Percentiles rank a stretch among this genome's conserved stretches.
These are phyloP conservation scores for Globisporangium orthogonon DNA, from an alignment of 352 stramenopile species.

Conservation along the genomic window DNA sequence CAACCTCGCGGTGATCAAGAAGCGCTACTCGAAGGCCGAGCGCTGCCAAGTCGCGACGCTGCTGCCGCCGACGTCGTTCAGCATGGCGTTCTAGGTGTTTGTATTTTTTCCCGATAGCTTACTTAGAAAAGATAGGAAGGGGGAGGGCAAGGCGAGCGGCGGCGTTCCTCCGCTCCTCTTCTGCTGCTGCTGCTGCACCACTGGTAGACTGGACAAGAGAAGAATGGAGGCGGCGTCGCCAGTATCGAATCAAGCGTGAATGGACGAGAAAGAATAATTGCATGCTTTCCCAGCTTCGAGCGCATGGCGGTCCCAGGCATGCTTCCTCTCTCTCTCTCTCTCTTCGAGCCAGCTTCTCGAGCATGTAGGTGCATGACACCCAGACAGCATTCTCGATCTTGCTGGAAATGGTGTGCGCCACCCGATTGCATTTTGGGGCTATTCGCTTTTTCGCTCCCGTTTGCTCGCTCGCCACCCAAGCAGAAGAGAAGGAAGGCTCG, in stretches of 20 bases:
- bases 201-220: neutral
- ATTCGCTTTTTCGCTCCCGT: neutral
- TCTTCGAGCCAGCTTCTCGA: too few relatives aligned
- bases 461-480: too few relatives aligned
- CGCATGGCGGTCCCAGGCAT: too few relatives aligned
- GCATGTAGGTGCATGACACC: too few relatives aligned
- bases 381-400: too few relatives aligned
- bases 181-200: neutral
- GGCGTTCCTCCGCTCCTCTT: too few relatives aligned
- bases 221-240: neutral
- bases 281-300: neutral
- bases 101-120: conserved; percentile 9
- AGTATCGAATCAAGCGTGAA: neutral
- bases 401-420: too few relatives aligned
- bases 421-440: too few relatives aligned
- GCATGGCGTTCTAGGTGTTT: conserved; percentile 68
- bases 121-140: conserved; percentile 2
- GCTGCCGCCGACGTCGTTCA: conserved; percentile 66
- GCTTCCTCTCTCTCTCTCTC: too few relatives aligned
- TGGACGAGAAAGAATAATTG: neutral
- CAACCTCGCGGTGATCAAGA: conserved; percentile 85
- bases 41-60: conserved; percentile 71
- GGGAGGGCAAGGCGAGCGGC: neutral
- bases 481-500: too few relatives aligned
- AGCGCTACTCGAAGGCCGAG: conserved; percentile 84